Conservation (phyloP, 768 basidiomycete species). For the Suillus brevipes region DNA sequence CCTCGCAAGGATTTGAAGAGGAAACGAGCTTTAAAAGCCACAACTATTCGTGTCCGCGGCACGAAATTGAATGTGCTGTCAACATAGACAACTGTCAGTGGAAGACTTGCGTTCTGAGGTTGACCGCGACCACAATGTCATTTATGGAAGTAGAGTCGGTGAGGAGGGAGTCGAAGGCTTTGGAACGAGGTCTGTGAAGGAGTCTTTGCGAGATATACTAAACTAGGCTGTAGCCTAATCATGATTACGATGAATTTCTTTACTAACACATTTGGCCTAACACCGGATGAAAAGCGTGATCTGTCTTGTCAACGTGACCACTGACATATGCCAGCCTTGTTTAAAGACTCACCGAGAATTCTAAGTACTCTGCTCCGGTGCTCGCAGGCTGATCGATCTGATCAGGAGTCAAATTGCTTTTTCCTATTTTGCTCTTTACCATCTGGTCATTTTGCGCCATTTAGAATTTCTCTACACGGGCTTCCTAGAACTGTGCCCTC, state of each 20-base stretch:
- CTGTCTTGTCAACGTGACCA: too few relatives aligned
- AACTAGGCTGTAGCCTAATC: conserved; percentile 11
- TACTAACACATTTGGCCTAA: conserved; percentile 35
- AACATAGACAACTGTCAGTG: conserved; percentile 45
- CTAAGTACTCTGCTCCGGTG: too few relatives aligned
- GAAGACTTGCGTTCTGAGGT: conserved; percentile 24
- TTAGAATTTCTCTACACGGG: background rate
- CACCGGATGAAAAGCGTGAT: conserved; percentile 29
- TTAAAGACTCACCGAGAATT: background rate
- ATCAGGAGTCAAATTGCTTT: too few relatives aligned
- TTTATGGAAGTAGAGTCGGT: conserved; percentile 29
- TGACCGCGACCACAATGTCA: conserved; percentile 12
- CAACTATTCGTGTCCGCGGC: conserved; percentile 42
- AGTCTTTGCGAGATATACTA: conserved; percentile 8
- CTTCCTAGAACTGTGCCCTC: background rate
- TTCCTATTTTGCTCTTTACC: too few relatives aligned
- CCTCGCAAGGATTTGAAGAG: conserved; percentile 28
- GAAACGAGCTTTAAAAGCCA: conserved; percentile 49
- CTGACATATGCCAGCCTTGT: background rate
- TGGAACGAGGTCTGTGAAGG: conserved; percentile 68
- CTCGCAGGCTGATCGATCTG: too few relatives aligned
- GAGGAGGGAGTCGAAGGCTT: conserved; percentile 59
- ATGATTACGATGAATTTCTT: conserved; percentile 26
- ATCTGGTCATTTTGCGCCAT: background rate
- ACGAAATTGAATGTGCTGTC: conserved; percentile 54